phyloP scores from a whole-genome alignment of 2,329 filamentous ascomycete species.

The Curvularia verruculosa region DNA sequence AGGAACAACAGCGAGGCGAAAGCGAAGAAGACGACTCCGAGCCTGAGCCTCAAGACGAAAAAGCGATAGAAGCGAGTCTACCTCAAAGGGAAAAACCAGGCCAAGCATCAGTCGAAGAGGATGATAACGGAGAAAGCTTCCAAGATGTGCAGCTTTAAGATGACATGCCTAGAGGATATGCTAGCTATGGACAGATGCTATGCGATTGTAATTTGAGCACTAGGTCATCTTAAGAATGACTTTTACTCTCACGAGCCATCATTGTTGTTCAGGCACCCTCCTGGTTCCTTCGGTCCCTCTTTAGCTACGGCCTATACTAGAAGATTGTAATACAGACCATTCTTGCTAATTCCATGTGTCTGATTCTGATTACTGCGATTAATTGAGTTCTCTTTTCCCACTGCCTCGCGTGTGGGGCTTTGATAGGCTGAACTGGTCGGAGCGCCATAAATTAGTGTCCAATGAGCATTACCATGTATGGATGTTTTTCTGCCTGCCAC shows the following conservation, averaged over 20 bases:
- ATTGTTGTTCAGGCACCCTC: not conserved
- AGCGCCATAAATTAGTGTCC: not conserved
- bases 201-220: no score
- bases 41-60: slow-evolving; percentile 28
- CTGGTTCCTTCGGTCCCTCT: not conserved
- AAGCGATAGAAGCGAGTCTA: slow-evolving; percentile 37
- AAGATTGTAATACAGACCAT: slow-evolving; percentile 12
- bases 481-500: not conserved
- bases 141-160: slow-evolving; percentile 41
- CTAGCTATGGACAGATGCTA: not conserved
- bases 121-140: slow-evolving; percentile 43
- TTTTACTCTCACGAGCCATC: not conserved
- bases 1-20: slow-evolving; percentile 33
- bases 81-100: slow-evolving; percentile 37
- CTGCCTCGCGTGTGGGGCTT: not conserved
- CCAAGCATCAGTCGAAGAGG: slow-evolving; percentile 36
- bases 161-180: not conserved
- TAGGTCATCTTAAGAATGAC: not conserved
- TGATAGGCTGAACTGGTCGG: not conserved
- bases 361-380: not conserved
- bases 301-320: slow-evolving; percentile 2
- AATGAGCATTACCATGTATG: not conserved
- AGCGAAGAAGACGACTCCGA: slow-evolving; percentile 35
- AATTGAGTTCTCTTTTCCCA: not conserved
- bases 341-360: not conserved